These are phyloP conservation scores for Talaromyces albobiverticillius DNA, from an alignment of 2,329 filamentous ascomycete species.

Conservation along the genomic window DNA sequence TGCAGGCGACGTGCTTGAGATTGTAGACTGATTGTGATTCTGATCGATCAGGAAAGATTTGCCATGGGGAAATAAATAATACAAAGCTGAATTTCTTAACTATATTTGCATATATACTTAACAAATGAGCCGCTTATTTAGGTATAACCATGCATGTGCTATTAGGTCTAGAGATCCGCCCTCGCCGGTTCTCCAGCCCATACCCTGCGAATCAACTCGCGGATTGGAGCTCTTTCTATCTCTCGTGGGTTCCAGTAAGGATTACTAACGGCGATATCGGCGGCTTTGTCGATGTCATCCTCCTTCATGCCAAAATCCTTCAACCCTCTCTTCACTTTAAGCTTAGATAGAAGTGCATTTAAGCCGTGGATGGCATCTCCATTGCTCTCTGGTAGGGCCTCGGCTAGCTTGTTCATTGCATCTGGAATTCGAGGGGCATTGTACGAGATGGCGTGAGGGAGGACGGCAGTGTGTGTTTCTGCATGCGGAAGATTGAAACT, in stretches of 20 bases:
- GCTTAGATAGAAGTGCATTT: slow-evolving; percentile 53
- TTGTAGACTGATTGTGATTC: neutral
- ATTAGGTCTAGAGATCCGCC: slow-evolving; percentile 54
- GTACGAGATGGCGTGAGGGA: slow-evolving; percentile 63
- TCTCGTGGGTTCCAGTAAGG: slow-evolving; percentile 60
- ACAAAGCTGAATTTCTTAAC: too few species aligned
- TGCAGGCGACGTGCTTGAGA: neutral
- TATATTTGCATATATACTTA: too few species aligned
- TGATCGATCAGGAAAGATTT: neutral
- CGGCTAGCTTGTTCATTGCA: slow-evolving; percentile 53
- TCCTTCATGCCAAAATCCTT: slow-evolving; percentile 60
- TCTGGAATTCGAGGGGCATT: slow-evolving; percentile 56
- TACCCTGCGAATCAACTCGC: slow-evolving; percentile 58
- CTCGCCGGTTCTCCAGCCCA: slow-evolving; percentile 59
- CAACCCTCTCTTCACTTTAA: slow-evolving; percentile 53
- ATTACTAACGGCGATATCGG: slow-evolving; percentile 57
- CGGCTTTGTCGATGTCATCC: slow-evolving; percentile 58
- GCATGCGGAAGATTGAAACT: slow-evolving; percentile 63
- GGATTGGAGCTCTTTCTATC: slow-evolving; percentile 51
- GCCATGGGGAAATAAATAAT: neutral
- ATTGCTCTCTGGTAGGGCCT: slow-evolving; percentile 54
- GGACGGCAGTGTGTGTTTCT: slow-evolving; percentile 62
- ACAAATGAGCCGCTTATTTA: too few species aligned
- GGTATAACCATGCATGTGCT: too few species aligned
- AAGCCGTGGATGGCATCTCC: slow-evolving; percentile 58